Percentiles rank a stretch among this genome's conserved stretches.
These are phyloP conservation scores for Theileria parva DNA, from an alignment of 169 alveolate species.

Conservation along the genomic window DNA sequence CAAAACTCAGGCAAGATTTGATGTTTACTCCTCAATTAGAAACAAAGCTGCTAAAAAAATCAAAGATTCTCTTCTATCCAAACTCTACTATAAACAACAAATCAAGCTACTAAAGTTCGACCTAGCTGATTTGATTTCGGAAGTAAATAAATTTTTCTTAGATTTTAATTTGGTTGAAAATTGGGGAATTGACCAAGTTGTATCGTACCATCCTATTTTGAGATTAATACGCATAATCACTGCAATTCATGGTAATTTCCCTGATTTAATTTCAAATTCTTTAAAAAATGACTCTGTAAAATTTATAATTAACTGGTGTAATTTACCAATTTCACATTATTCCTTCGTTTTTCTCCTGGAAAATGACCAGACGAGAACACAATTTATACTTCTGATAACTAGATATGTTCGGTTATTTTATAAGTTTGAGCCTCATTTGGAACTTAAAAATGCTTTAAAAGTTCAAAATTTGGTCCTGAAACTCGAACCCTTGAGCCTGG, in stretches of 20 bases:
- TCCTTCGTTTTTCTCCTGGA: neutral
- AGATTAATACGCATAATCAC: constrained; percentile 24
- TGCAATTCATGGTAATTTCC: constrained; percentile 14
- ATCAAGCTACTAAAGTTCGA: neutral
- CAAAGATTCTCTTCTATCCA: constrained; percentile 5
- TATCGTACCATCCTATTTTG: constrained; percentile 37
- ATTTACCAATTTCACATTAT: neutral
- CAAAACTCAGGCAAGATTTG: constrained; percentile 16
- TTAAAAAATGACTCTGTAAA: neutral
- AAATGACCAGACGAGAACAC: constrained; percentile 1
- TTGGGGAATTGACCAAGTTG: constrained; percentile 4
- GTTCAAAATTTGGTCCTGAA: neutral
- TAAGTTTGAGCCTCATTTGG: neutral
- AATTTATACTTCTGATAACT: constrained; percentile 10
- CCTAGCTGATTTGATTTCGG: neutral
- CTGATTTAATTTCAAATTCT: constrained; percentile 13
- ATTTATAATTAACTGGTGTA: constrained; percentile 14
- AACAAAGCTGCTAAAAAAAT: constrained; percentile 4
- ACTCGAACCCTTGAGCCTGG: neutral
- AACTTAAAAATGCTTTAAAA: neutral
- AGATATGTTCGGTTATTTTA: constrained; percentile 29
- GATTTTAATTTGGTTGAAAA: neutral
- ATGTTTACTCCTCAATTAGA: constrained; percentile 7
- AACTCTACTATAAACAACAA: neutral
- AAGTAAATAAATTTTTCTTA: neutral